Evolutionary conservation across 1,284 basidiomycete species (phyloP), one percentile per base, ranked within the genome.

Genomic region (Fereydounia khargensis): DNA sequence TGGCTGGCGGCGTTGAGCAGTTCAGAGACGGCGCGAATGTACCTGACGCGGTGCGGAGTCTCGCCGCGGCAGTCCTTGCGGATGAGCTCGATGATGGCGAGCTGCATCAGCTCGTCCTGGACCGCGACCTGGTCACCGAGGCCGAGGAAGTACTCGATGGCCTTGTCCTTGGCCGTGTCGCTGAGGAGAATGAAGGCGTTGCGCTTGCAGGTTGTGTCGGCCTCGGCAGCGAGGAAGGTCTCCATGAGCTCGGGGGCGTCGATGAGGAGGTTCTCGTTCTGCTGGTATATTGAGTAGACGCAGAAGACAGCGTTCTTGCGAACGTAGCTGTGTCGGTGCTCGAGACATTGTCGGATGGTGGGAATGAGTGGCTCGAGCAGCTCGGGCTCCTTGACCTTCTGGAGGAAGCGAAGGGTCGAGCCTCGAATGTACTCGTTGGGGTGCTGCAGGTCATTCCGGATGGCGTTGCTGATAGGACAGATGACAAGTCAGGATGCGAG

Each of bases 361-460:
- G 95, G 92, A 49, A 98, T 84, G 47, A 98, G 84, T 14, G 95
- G 94, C 79, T 98, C 95, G 28, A 98, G 84, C 14, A 98, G 84
- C 78, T 99, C 95, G 6, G 85, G 80, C 71, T 98, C 95, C 74
- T 89, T 88, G 44, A 92, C 83, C 81, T 99, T 98, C 79, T 96
- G 91, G 9, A 98, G 83, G 80, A 95, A 96, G 33, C 95, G 87
- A 25, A 99, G 84, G 7, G 91, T 96, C 27, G 91, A 91, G 40
- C 95, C 95, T 30, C 95, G 89, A 67, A 98, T 97, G 79, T 97
- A 99, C 81, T 99, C 95, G 76, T 99, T 98, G 6, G 95, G 92
- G 75, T 98, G 95, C 88, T 98, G 94, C 88, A 97, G 83, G 80
- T 98, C 94, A 78, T 97, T 97, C 57, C 92, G 88, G 76, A 97